Base-by-base conservation (phyloP, 2,329 filamentous ascomycete species). In the Dryadomyces quercivorus region DNA sequence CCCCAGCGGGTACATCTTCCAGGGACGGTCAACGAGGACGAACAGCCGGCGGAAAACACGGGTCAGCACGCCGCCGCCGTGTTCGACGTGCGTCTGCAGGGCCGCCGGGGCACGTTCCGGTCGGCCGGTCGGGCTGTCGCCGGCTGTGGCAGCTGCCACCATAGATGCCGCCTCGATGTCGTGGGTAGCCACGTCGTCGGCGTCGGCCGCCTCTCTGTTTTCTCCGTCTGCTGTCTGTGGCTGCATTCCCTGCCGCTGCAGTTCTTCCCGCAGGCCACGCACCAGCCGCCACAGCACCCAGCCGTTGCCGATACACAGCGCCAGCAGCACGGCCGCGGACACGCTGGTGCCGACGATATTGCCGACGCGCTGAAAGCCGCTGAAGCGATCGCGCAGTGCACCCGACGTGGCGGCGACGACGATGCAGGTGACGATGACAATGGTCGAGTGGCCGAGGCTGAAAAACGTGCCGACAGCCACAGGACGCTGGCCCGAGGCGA, bases 1-100 rank as follows among this genome's bases (percentile, higher is more conserved):
- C 0, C 92, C 92, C 0, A 95, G 72, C 0, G 89, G 90, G 61
- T 94, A 93, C 90, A 95, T 95, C 68, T 97, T 97, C 92, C 92
- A 97, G 0, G 88, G 86, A 5, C 79, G 71, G 61, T 85, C 81
- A 36, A 85, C 75, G 22, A 94, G 72, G 45, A 80, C 82, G 69
- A 97, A 96, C 57, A 94, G 75, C 57, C 75, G 80, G 56, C 85
- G 82, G 53, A 96, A 80, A 1, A 93, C 65, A 1, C 74, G 73
- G 26, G 86, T 84, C 43, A 96, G 69, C 53, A 90, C 81, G 0
- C 92, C 92, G 0, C 80, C 85, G 0, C 88, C 88, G 61, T 31
- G 26, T 31, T 92, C 84, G 15, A 94, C 76, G 57, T 83, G 78
- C 64, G 88, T 79, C 38, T 80, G 73, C 3, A 50, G 77, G 60